These are phyloP conservation scores for Fusarium neocosmosporiellum DNA, from an alignment of 2,329 filamentous ascomycete genomes.

Conservation along the genomic window DNA sequence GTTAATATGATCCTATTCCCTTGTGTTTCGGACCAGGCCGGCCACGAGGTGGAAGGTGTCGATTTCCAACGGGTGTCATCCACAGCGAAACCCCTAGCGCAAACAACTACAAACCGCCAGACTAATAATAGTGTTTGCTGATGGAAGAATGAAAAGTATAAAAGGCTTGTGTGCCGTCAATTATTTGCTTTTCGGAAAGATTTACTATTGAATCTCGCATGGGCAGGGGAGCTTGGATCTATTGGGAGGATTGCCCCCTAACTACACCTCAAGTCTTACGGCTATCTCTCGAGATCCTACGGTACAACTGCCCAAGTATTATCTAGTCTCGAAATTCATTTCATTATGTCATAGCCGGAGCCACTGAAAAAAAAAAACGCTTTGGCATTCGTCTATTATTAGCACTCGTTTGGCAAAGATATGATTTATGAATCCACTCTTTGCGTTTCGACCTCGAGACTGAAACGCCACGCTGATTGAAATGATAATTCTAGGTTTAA, in stretches of 20 bases:
- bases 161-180: neutral
- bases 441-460: too few relatives aligned
- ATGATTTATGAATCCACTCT: too few relatives aligned
- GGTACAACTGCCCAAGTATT: neutral
- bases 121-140: neutral
- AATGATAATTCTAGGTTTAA: too few relatives aligned
- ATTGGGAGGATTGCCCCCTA: neutral
- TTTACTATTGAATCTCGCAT: neutral
- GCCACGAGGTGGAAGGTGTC: neutral
- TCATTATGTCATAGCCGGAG: neutral
- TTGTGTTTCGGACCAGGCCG: too few relatives aligned
- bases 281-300: too few relatives aligned
- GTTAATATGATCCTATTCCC: neutral
- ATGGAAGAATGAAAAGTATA: neutral
- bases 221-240: neutral
- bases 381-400: neutral
- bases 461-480: too few relatives aligned
- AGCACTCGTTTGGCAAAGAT: too few relatives aligned
- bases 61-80: neutral
- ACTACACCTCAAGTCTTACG: too few relatives aligned
- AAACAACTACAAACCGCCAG: neutral
- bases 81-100: neutral
- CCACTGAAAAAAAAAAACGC: neutral
- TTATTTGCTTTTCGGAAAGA: neutral
- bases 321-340: neutral